Evolutionary conservation across 2,329 filamentous ascomycete genomes (phyloP).

Genomic region (Claviceps sp.): DNA sequence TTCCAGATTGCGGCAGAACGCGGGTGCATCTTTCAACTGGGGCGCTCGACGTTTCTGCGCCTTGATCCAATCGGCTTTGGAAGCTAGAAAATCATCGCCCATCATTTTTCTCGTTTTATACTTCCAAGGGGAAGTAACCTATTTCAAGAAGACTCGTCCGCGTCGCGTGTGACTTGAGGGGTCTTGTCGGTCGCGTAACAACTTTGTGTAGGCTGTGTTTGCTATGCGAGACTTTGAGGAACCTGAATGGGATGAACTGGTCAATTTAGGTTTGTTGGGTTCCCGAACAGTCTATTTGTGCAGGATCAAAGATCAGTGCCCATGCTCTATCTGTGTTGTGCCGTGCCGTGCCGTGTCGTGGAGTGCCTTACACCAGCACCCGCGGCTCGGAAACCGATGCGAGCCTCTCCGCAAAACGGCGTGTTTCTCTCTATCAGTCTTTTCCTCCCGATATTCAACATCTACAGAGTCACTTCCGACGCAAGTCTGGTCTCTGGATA

Average conservation of each 20-base stretch:
- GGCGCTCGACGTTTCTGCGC: not conserved
- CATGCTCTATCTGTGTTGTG: too few species aligned
- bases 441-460: too few species aligned
- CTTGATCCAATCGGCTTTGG: not conserved
- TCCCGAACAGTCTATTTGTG: too few species aligned
- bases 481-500: too few species aligned
- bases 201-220: not conserved
- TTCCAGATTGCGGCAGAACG: slow-evolving; percentile 16
- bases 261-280: too few species aligned
- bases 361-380: not conserved
- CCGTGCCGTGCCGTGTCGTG: not conserved
- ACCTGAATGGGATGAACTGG: not conserved
- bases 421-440: too few species aligned
- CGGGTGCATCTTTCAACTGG: not conserved
- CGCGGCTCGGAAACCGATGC: not conserved
- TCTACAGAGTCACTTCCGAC: too few species aligned
- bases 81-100: too few species aligned
- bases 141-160: not conserved
- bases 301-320: too few species aligned
- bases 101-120: too few species aligned
- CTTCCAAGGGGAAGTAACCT: not conserved
- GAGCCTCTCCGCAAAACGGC: too few species aligned
- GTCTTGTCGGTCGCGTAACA: not conserved
- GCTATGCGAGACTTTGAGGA: not conserved
- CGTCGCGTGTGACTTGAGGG: not conserved